Evolutionary conservation across 495 filamentous ascomycete species (phyloP).

Genomic region (Entonaema liquescens): DNA sequence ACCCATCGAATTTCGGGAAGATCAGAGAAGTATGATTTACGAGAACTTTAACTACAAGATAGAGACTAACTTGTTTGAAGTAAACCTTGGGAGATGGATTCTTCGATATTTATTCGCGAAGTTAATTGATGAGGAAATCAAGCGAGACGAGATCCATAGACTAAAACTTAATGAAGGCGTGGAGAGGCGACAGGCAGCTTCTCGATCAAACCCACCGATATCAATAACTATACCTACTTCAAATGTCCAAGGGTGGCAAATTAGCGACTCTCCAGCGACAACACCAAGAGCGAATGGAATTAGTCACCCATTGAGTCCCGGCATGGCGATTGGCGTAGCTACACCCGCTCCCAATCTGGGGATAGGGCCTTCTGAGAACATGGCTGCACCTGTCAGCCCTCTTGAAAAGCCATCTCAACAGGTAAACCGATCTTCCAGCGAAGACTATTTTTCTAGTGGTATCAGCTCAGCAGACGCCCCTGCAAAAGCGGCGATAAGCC

Average conservation of each 20-base stretch:
- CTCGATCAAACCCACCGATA: constrained; percentile 64
- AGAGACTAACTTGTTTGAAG: constrained; percentile 53
- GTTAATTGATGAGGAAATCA: constrained; percentile 88
- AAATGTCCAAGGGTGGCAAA: constrained; percentile 60
- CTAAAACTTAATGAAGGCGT: constrained; percentile 68
- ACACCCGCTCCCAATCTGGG: constrained; percentile 65
- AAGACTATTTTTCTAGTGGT: constrained; percentile 59
- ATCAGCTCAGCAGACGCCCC: constrained; percentile 52
- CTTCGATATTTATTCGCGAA: constrained; percentile 90
- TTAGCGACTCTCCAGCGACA: constrained; percentile 50
- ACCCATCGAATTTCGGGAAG: constrained; percentile 81
- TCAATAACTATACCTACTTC: constrained; percentile 76
- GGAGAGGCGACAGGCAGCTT: constrained; percentile 62
- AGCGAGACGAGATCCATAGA: constrained; percentile 78
- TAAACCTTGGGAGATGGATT: constrained; percentile 98
- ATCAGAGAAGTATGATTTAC: constrained; percentile 83
- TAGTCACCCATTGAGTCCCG: constrained; percentile 70
- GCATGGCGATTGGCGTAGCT: constrained; percentile 79
- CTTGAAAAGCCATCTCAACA: constrained; percentile 49
- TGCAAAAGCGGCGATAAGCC: constrained; percentile 47
- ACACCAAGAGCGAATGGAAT: constrained; percentile 73
- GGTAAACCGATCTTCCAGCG: constrained; percentile 50
- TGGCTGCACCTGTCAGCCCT: constrained; percentile 49
- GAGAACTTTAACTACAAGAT: not conserved
- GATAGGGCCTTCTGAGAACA: constrained; percentile 52